Conservation (phyloP, 768 basidiomycete genomes). For the Nidularia pulvinata region DNA sequence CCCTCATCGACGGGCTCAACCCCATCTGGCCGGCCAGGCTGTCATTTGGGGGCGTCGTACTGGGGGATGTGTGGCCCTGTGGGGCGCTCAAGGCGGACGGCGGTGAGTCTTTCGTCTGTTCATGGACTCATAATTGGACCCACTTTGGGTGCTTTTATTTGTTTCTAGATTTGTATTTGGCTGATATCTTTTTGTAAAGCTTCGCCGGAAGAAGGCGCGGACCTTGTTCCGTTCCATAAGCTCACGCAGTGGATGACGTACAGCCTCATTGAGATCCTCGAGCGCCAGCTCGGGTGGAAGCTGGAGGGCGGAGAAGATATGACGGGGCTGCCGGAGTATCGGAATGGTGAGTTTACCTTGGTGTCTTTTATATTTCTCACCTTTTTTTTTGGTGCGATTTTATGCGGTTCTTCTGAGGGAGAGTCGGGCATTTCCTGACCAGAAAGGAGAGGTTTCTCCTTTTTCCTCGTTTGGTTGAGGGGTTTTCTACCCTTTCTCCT, state of each 20-base stretch:
- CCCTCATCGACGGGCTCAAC: conserved; percentile 79
- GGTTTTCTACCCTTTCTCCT: no score
- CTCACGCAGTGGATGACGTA: conserved; percentile 95
- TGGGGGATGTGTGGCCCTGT: conserved; percentile 97
- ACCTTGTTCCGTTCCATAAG: conserved; percentile 95
- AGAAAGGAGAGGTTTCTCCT: no score
- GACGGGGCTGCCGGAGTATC: conserved; percentile 95
- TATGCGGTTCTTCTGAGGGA: no score
- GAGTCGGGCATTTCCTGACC: no score
- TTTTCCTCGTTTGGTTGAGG: no score
- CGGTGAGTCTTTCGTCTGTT: no score
- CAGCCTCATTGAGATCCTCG: conserved; percentile 82
- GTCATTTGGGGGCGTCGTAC: conserved; percentile 60
- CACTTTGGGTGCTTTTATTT: no score
- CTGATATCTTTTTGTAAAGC: no score
- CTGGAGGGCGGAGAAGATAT: conserved; percentile 83
- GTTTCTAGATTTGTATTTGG: no score
- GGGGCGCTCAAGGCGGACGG: conserved; percentile 46
- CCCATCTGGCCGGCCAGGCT: conserved; percentile 89
- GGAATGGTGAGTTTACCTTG: conserved; percentile 68
- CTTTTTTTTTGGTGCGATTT: background rate
- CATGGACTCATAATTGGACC: no score
- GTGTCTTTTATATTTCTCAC: background rate
- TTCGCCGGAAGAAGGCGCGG: conserved; percentile 48
- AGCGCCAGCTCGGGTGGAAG: conserved; percentile 76